Evolutionary conservation across 768 basidiomycete species (phyloP).

Genomic region (Russula sp.): DNA sequence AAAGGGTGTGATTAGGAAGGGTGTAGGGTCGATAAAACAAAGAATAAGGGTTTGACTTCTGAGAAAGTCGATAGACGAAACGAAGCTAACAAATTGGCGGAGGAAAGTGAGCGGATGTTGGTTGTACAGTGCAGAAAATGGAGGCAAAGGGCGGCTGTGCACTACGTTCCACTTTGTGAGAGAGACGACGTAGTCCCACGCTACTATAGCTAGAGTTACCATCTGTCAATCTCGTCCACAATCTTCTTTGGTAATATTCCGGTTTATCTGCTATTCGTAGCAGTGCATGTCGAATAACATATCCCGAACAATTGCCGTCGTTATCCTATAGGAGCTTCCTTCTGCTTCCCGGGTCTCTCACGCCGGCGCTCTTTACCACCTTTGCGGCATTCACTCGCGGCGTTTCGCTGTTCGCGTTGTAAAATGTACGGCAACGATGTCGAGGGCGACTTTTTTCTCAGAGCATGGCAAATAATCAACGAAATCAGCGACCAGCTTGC

Average conservation of each 20-base stretch:
- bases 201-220: neutral
- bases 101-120: conserved; percentile 2
- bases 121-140: neutral
- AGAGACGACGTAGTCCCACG: neutral
- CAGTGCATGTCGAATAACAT: neutral
- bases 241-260: neutral
- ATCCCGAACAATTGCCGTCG: neutral
- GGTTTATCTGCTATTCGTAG: neutral
- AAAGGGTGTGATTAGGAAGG: conserved; percentile 17
- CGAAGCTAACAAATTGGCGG: neutral
- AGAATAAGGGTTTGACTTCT: conserved; percentile 1
- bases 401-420: neutral
- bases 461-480: conserved; percentile 25
- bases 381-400: neutral
- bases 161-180: neutral
- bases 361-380: conserved; percentile 4
- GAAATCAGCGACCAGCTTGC: conserved; percentile 40
- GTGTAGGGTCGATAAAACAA: conserved; percentile 8
- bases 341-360: conserved; percentile 7
- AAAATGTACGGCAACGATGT: conserved; percentile 19
- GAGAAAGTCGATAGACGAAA: conserved; percentile 17
- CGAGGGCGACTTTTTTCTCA: conserved; percentile 18
- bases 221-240: neutral
- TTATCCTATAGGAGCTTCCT: neutral
- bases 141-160: neutral